Base-by-base conservation (phyloP, 352 stramenopile genomes). In the Lagenidium giganteum region DNA sequence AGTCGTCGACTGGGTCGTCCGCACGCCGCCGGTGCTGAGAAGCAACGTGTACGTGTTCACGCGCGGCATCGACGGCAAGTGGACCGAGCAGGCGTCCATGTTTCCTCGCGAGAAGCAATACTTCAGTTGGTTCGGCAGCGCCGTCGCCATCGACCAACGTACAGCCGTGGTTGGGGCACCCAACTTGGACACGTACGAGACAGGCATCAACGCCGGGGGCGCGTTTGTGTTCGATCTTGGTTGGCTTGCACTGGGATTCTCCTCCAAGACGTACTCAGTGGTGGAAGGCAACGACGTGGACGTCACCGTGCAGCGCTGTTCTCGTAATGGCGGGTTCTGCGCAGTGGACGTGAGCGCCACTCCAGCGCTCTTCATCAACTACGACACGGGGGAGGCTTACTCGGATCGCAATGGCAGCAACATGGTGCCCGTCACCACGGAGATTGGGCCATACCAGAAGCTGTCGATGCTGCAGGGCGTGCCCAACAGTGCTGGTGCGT, bases 21-120 rank as follows among this genome's bases (percentile, higher is more conserved):
- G 37, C 1, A 66, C 84, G 9, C 51, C 76, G 16, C 73, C 80
- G 0, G 67, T 88, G 9, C 45, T 91, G 18, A 75, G 75, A 9
- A 64, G 74, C 21, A 89, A 67, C 39, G 63, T 57, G 4, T 90
- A 89, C 33, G 59, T 79, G 5, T 90, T 89, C 41, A 86, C 70
- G 14, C 70, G 79, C 4, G 60, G 64, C 26, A 36, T 18, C 46
- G 54, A 44, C 29, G 69, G 65, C 6, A 59, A 53, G 23, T 97
- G 88, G 83, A 91, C 65, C 2, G 90, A 98, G 31, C 89, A 98
- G 54, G 83, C 82, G 25, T 95, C 94, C 9, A 57, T 98, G 32
- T 93, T 87, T 40, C 93, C 95, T 17, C 83, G 74, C 12, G 69
- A 80, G 18, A 95, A 97, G 39, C 95, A 98, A 48, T 83, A 83